Conservation (phyloP, 257 asterid genomes). For the Ocimum tenuiflorum region DNA sequence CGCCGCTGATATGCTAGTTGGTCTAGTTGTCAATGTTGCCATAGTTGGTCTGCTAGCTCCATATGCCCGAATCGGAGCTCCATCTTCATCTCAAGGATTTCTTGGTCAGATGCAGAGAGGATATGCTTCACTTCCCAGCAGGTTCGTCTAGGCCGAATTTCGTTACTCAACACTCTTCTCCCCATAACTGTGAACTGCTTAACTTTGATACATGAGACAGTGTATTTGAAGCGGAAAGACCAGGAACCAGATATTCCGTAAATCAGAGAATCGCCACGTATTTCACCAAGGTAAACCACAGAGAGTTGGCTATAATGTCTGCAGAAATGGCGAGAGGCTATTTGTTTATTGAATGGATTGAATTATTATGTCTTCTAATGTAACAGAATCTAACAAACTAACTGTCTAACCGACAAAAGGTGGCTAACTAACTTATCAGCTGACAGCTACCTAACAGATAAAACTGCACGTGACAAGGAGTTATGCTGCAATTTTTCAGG, state of each 20-base stretch:
- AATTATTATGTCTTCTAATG: too few relatives aligned
- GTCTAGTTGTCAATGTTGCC: conserved; percentile 92
- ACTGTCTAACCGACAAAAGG: too few relatives aligned
- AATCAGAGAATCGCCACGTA: conserved; percentile 84
- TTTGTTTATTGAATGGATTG: too few relatives aligned
- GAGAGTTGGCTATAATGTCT: too few relatives aligned
- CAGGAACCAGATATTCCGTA: conserved; percentile 65
- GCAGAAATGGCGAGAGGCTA: too few relatives aligned
- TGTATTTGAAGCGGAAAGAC: conserved; percentile 92
- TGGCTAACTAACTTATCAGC: too few relatives aligned
- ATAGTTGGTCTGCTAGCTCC: conserved; percentile 97
- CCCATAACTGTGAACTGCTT: not conserved
- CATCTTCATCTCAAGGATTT: conserved; percentile 58
- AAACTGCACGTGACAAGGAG: too few relatives aligned
- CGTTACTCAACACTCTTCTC: not conserved
- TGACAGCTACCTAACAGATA: too few relatives aligned
- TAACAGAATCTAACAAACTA: too few relatives aligned
- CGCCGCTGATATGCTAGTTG: conserved; percentile 87
- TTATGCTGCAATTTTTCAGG: too few relatives aligned
- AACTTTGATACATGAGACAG: conserved; percentile 31
- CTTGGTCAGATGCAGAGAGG: conserved; percentile 61
- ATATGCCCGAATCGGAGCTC: conserved; percentile 75
- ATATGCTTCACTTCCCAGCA: conserved; percentile 92
- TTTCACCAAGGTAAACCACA: conserved; percentile 88
- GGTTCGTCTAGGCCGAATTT: conserved; percentile 32